Evolutionary conservation across 371 early-diverging fungal species (phyloP), one percentile per base, ranked within the genome.

Genomic region (Mucor velutinosus): DNA sequence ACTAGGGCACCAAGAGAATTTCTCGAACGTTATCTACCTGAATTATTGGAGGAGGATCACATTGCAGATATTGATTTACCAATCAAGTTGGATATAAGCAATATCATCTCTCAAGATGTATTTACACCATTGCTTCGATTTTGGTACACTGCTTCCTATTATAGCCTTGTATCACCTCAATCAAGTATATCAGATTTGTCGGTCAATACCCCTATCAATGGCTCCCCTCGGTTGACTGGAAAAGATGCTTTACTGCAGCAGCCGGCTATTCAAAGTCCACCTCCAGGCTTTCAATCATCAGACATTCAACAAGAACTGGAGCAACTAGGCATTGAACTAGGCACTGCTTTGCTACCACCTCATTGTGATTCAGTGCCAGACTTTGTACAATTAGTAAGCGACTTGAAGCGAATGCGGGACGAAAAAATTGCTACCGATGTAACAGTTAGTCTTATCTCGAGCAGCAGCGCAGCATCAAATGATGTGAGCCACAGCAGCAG

Each of bases 71-170:
- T 14, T 30, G 29, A 56, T 4, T 35, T 39, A 23, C 62, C 63
- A 17, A 15, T 68, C 39, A 47, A 65, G 25, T 10, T 71, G n/a
- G 58, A 76, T 58, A 66, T 75, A 33, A 65, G 67, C 21, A 32
- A 73, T 17, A 55, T 66, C 21, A 58, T 81, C 32, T 67, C 69
- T 25, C 61, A 67, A n/a, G 39, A 60, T 5, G 45, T 68, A 17
- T 68, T 78, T 49, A 56, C 32, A 7, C 49, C 68, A 30, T 58
- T 81, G 43, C 62, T 82, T 49, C 76, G 78, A 23, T 82, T 76
- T 56, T 82, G 80, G 80, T 82, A 82, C 35, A 82, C 83, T 19
- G 78, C 77, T 17, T 71, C 69, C 4, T 80, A 66, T 65, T 30
- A 33, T 41, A 19, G 33, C 11, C 33, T 45, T 56, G 64, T 56